A percentile compares a stretch with the other conserved stretches of the same genome.
Evolutionary conservation across 371 early-diverging fungal species (phyloP).

Genomic region (Lichtheimia hyalospora): DNA sequence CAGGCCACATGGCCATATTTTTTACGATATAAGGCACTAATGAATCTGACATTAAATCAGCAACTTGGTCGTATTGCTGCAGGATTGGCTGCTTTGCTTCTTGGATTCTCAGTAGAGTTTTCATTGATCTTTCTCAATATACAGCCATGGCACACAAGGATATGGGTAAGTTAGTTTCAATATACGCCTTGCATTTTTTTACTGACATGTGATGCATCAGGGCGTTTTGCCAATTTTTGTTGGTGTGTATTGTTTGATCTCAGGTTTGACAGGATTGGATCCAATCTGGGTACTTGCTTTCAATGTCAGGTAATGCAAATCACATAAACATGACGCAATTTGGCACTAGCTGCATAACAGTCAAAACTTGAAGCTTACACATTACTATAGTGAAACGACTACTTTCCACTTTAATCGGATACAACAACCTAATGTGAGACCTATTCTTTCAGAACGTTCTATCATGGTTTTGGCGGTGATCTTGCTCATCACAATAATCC

Average conservation of each 20-base stretch:
- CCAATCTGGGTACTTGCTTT: constrained; percentile 45
- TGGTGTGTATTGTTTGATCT: constrained; percentile 34
- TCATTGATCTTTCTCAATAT: constrained; percentile 60
- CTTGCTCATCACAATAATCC: constrained; percentile 16
- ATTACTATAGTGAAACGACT: constrained; percentile 36
- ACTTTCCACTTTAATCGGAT: constrained; percentile 42
- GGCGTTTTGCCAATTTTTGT: constrained; percentile 39
- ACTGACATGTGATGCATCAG: constrained; percentile 12
- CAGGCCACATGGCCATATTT: constrained; percentile 58
- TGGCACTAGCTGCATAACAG: too few species aligned
- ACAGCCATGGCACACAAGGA: constrained; percentile 46
- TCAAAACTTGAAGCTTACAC: neutral
- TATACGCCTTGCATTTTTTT: too few species aligned
- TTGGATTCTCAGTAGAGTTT: constrained; percentile 58
- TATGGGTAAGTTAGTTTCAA: constrained; percentile 46
- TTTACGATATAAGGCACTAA: constrained; percentile 52
- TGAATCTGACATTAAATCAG: constrained; percentile 59
- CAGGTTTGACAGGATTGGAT: constrained; percentile 42
- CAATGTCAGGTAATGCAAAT: constrained; percentile 34
- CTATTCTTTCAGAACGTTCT: constrained; percentile 26
- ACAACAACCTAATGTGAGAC: constrained; percentile 26
- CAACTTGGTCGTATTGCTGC: constrained; percentile 46
- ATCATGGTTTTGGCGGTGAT: constrained; percentile 13
- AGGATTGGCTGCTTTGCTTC: constrained; percentile 49
- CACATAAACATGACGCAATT: neutral